Conservation (phyloP, 1,139 yeast species). For the Yamadazyma friedrichii region DNA sequence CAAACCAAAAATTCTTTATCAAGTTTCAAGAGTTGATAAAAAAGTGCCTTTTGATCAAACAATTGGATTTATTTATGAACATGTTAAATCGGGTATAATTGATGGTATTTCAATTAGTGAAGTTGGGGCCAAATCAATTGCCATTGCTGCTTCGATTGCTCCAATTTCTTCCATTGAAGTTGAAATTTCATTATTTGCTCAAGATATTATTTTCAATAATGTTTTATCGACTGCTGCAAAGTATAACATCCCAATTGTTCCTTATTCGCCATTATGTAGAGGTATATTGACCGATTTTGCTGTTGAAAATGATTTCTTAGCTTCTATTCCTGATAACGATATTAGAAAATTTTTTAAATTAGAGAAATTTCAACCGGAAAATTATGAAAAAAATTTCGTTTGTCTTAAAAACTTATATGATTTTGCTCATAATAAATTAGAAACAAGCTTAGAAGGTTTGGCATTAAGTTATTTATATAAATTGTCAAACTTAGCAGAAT, state of each 20-base stretch:
- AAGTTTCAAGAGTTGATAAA: constrained; percentile 64
- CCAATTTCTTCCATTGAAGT: constrained; percentile 69
- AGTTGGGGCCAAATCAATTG: constrained; percentile 57
- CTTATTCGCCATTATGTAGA: constrained; percentile 78
- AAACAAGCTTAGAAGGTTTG: constrained; percentile 58
- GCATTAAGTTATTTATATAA: constrained; percentile 71
- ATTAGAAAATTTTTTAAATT: neutral
- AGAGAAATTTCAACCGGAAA: constrained; percentile 50
- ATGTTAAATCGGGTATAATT: constrained; percentile 52
- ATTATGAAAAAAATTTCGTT: constrained; percentile 47
- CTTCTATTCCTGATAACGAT: neutral
- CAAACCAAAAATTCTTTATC: constrained; percentile 53
- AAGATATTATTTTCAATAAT: constrained; percentile 58
- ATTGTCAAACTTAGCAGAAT: constrained; percentile 27
- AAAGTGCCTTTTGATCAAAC: constrained; percentile 48
- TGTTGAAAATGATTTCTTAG: constrained; percentile 30
- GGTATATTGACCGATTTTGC: constrained; percentile 66
- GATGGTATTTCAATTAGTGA: constrained; percentile 72
- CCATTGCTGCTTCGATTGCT: constrained; percentile 43
- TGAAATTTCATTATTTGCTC: constrained; percentile 65
- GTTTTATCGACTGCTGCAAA: constrained; percentile 47
- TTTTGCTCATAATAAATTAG: constrained; percentile 43
- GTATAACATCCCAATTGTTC: constrained; percentile 58
- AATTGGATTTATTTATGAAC: constrained; percentile 47
- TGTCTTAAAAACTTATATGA: constrained; percentile 47